Evolutionary conservation across 352 stramenopile genomes (phyloP), one percentile per base, ranked within the genome.

Genomic region (Phytophthora syringae): DNA sequence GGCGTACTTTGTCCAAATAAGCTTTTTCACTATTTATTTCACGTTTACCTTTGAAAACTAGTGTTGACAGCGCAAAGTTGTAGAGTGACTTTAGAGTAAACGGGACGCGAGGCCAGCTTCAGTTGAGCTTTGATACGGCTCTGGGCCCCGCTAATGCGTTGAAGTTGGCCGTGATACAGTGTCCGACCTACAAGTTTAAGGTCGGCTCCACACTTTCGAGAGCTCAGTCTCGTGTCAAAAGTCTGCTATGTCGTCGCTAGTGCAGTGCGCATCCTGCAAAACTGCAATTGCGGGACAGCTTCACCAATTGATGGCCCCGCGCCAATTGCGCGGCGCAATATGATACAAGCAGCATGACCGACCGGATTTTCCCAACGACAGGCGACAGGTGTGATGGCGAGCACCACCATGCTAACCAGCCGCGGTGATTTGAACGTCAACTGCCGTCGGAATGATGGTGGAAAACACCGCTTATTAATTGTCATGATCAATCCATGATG

Each of bases 291-390:
- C 13, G 36, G 20, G 37, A 20, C 37, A 43, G 20, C 32, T 47
- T 45, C 28, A 18, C 16, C 32, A 58, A n/a, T n/a, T n/a, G n/a
- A n/a, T n/a, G n/a, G n/a, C n/a, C n/a, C n/a, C n/a, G n/a, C n/a
- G n/a, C n/a, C n/a, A n/a, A n/a, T n/a, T n/a, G n/a, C n/a, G n/a
- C n/a, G n/a, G n/a, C n/a, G n/a, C n/a, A n/a, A n/a, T n/a, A n/a
- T n/a, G n/a, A n/a, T n/a, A n/a, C n/a, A n/a, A n/a, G n/a, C n/a
- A n/a, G n/a, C 18, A 32, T 5, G 21, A 15, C n/a, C 27, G 36
- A 47, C 44, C 52, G 60, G 60, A 68, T 68, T 64, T 68, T 68
- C 52, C 64, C 45, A 32, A 49, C 60, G 36, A 68, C 47, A 43
- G 42, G 52, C 60, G 52, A 68, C 43, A 42, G 12, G 6, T 25